These are phyloP conservation scores for Bremia lactucae DNA, from an alignment of 352 stramenopile species.

Conservation along the genomic window DNA sequence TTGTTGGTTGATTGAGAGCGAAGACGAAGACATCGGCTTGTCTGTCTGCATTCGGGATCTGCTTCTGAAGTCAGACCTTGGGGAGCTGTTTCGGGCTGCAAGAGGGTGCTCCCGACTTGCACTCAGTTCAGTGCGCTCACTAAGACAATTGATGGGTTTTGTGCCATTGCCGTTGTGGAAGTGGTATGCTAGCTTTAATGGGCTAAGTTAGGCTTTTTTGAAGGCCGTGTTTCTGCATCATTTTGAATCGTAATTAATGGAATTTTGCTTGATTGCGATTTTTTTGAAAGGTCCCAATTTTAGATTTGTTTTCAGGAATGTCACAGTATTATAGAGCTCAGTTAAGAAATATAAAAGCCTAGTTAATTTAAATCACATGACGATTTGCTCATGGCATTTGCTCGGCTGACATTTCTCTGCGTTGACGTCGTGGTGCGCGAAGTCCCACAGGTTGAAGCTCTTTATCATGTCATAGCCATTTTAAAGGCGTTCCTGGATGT, in stretches of 20 bases:
- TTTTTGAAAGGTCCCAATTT: too few species aligned
- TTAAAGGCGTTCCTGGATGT: slow-evolving; percentile 26
- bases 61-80: slow-evolving; percentile 4
- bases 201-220: too few species aligned
- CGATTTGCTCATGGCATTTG: not conserved
- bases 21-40: slow-evolving; percentile 5
- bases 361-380: not conserved
- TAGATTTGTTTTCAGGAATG: too few species aligned
- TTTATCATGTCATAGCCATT: slow-evolving; percentile 16
- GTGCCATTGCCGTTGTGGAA: slow-evolving; percentile 21
- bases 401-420: slow-evolving; percentile 11
- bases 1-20: slow-evolving; percentile 18
- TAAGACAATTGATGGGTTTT: not conserved
- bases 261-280: too few species aligned
- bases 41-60: slow-evolving; percentile 6
- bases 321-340: too few species aligned
- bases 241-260: too few species aligned
- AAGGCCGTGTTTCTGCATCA: too few species aligned
- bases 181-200: slow-evolving; percentile 28
- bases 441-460: slow-evolving; percentile 9
- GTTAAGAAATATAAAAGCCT: not conserved
- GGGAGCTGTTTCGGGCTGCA: slow-evolving; percentile 8
- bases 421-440: slow-evolving; percentile 24
- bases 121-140: not conserved
- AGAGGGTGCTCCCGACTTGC: slow-evolving; percentile 11